These are phyloP conservation scores for Diphasiastrum complanatum DNA, from an alignment of 83 land plant genomes.

Conservation along the genomic window DNA sequence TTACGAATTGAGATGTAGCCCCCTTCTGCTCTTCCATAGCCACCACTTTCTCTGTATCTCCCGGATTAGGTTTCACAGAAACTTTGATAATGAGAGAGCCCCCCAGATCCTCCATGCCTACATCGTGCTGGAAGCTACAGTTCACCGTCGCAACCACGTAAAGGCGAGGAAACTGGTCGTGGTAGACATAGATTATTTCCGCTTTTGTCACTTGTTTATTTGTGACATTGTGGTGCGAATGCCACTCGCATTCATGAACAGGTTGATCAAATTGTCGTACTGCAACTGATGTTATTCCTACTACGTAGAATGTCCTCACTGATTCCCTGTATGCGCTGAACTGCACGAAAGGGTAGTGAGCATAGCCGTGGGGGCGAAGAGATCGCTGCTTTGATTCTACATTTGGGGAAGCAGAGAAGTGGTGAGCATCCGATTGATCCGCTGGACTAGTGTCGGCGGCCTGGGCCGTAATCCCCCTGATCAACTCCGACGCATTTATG, in stretches of 20 bases:
- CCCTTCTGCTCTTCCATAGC: conserved; percentile 1
- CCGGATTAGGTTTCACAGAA: not conserved
- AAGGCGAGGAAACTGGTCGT: conserved; percentile 8
- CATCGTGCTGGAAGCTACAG: conserved; percentile 14
- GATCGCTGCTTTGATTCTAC: too few relatives aligned
- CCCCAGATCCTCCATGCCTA: conserved; percentile 15
- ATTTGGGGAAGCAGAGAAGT: too few relatives aligned
- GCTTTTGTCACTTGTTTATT: conserved; percentile 1
- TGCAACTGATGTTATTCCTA: conserved; percentile 11
- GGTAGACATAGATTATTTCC: conserved; percentile 3
- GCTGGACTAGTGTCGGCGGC: too few relatives aligned
- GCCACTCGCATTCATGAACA: conserved; percentile 24
- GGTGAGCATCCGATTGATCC: too few relatives aligned
- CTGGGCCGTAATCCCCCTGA: too few relatives aligned
- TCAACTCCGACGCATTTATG: too few relatives aligned
- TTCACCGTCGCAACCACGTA: conserved; percentile 20
- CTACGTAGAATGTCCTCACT: conserved; percentile 8
- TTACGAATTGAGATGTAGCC: not conserved
- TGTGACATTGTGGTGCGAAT: not conserved
- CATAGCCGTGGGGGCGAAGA: too few relatives aligned
- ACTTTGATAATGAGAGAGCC: conserved; percentile 1
- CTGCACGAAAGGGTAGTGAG: conserved; percentile 15
- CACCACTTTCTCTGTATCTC: not conserved
- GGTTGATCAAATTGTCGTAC: not conserved
- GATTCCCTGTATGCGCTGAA: conserved; percentile 16